Conservation (phyloP, 208 protist species). For the Tritrichomonas musculus region DNA sequence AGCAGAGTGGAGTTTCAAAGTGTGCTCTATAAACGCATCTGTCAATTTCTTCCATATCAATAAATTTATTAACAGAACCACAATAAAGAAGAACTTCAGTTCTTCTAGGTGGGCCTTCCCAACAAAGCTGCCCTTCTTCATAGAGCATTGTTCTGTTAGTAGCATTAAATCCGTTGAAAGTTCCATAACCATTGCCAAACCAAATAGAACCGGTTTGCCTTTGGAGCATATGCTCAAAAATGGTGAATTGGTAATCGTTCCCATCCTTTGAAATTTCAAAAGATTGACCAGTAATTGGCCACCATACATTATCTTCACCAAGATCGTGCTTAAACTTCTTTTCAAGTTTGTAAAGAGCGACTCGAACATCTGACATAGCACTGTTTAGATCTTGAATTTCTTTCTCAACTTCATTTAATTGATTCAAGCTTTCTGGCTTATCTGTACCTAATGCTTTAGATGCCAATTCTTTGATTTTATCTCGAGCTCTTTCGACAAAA, state of each 20-base stretch:
- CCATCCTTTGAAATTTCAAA: background rate
- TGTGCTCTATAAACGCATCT: constrained; percentile 9
- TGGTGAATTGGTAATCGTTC: background rate
- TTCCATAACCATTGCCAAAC: background rate
- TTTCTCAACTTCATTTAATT: background rate
- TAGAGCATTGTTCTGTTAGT: background rate
- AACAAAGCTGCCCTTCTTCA: background rate
- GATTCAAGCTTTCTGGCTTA: background rate
- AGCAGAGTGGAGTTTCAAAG: background rate
- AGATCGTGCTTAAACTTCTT: background rate
- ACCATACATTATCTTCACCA: background rate
- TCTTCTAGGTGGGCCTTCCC: background rate
- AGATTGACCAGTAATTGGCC: background rate
- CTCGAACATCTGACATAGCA: background rate
- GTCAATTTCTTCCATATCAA: constrained; percentile 13
- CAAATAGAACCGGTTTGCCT: background rate
- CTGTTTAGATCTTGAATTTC: background rate
- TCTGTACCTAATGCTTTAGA: background rate
- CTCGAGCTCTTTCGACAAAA: background rate
- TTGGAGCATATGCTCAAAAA: background rate
- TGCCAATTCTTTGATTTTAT: background rate
- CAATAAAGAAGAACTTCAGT: background rate
- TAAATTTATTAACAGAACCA: background rate
- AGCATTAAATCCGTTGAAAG: background rate
- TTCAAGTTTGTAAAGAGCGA: background rate